Evolutionary conservation across 2,329 filamentous ascomycete species (phyloP), one percentile per base, ranked within the genome.

Genomic region (Penicillium occitanis): DNA sequence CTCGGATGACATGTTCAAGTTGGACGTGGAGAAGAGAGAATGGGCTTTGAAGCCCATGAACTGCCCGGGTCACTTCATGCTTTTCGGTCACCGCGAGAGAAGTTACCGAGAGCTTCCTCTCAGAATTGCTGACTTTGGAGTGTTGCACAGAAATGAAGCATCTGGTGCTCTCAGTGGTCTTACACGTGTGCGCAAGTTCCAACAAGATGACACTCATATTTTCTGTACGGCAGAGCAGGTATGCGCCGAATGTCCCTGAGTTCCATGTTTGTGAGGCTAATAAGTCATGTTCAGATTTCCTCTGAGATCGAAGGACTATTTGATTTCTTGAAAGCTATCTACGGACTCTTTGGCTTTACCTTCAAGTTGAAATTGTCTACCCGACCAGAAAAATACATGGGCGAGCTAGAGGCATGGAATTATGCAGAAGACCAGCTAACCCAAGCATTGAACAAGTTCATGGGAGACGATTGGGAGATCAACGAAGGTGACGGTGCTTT

Each of bases 1-100:
- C 83, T 88, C 93, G 75, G 94, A 98, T 69, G 93, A 97, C 81
- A 98, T 98, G 94, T 93, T 93, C 79, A 89, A 88, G n/a, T 88
- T 97, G 71, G 83, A 88, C 55, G 83, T 83, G 30, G 93, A 97
- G 78, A 96, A 97, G 83, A 90, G 91, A 69, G 84, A 88, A 70
- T 93, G 90, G 83, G 93, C 89, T 17, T 82, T 98, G 61, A 98
- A 98, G 82, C 94, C 94, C 33, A 98, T 98, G 95, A 98, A 98
- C 82, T 99, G 95, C 81, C 95, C 95, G 3, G 93, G 93, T 33
- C 94, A 98, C 80, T 96, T 91, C 79, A 82, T 95, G 70, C 90
- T 97, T 74, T 97, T 97, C 78, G 87, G 86, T 60, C 90, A 94
- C 78, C 87, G 91, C 63, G 91, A 92, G 74, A 87, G 92, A 73